Conservation (phyloP, 108 stramenopile genomes). For the Licmophora abbreviata region DNA sequence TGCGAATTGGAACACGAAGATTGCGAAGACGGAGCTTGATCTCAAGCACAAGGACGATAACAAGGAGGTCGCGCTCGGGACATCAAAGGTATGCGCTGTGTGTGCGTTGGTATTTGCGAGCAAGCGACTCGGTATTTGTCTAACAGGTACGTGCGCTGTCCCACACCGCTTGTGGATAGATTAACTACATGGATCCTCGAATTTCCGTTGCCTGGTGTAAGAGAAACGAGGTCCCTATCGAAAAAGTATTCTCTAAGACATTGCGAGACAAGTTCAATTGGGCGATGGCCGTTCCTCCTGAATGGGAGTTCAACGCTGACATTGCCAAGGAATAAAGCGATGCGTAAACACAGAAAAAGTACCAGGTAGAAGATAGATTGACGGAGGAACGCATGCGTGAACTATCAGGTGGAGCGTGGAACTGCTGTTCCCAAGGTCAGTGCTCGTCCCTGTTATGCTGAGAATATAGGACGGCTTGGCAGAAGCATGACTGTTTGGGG, state of each 20-base stretch:
- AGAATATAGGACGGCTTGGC: too few species aligned
- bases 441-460: too few species aligned
- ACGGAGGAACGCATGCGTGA: too few species aligned
- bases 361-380: too few species aligned
- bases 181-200: slow-evolving; percentile 99
- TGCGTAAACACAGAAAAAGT: neutral
- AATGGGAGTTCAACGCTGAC: slow-evolving; percentile 89
- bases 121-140: neutral
- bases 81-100: slow-evolving; percentile 58
- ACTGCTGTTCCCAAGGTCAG: too few species aligned
- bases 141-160: slow-evolving; percentile 1
- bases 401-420: too few species aligned
- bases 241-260: slow-evolving; percentile 94
- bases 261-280: slow-evolving; percentile 98
- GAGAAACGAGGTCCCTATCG: slow-evolving; percentile 91
- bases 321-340: slow-evolving; percentile 26
- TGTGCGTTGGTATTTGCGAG: neutral
- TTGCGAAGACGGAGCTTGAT: slow-evolving; percentile 86
- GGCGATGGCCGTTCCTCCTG: slow-evolving; percentile 96
- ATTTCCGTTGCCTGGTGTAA: slow-evolving; percentile 99
- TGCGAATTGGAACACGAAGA: slow-evolving; percentile 80
- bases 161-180: slow-evolving; percentile 26
- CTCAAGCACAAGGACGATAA: slow-evolving; percentile 98
- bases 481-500: too few species aligned
- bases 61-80: slow-evolving; percentile 95